Conservation (phyloP, 1,139 yeast species). For the Hyphopichia pseudoburtonii region DNA sequence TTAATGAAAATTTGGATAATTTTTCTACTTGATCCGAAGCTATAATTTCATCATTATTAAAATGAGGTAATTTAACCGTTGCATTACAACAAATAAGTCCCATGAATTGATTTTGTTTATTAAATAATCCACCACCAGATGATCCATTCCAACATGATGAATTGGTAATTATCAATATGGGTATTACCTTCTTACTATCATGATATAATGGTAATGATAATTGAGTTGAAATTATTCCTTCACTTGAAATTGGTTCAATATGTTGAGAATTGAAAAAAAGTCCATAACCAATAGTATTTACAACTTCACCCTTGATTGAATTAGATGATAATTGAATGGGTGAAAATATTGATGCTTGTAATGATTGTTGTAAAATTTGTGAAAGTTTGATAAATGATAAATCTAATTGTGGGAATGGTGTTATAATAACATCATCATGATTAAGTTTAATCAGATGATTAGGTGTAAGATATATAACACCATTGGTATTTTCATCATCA, state of each 20-base stretch:
- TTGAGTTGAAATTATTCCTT: conserved; percentile 42
- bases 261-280: conserved; percentile 34
- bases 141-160: conserved; percentile 79
- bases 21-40: conserved; percentile 22
- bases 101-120: conserved; percentile 32
- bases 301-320: conserved; percentile 31
- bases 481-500: conserved; percentile 4
- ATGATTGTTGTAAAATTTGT: conserved; percentile 5
- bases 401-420: conserved; percentile 36
- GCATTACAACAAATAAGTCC: conserved; percentile 70
- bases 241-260: conserved; percentile 42
- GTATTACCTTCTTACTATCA: too few species aligned
- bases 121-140: conserved; percentile 66
- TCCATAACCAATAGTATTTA: conserved; percentile 59
- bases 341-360: not conserved
- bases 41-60: conserved; percentile 4
- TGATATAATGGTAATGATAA: conserved; percentile 13
- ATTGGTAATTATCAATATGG: conserved; percentile 50
- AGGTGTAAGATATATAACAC: conserved; percentile 10
- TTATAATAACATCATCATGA: conserved; percentile 15
- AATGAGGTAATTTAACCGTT: conserved; percentile 26
- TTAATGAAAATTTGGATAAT: conserved; percentile 25
- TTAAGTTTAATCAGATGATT: conserved; percentile 8
- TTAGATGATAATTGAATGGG: not conserved
- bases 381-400: conserved; percentile 34